Evolutionary conservation across 1,284 basidiomycete species (phyloP).

Genomic region (Rhodotorula sp.): DNA sequence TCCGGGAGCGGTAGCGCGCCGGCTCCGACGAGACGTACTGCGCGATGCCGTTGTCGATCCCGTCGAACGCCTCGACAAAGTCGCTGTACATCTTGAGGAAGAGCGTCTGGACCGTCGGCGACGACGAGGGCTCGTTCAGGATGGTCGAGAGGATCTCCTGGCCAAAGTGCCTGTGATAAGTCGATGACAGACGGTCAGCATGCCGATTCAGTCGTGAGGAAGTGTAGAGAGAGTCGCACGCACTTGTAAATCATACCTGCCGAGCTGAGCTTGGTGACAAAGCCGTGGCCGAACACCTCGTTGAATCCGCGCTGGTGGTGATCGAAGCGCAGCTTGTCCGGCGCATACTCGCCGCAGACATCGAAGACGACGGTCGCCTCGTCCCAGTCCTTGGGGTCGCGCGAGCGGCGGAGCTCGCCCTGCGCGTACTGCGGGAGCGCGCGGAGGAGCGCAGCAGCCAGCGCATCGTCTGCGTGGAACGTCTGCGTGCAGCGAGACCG

Average conservation of each 20-base stretch:
- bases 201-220: background rate
- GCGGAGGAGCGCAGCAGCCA: conserved; percentile 87
- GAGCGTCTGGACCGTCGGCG: conserved; percentile 68
- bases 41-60: conserved; percentile 89
- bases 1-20: conserved; percentile 67
- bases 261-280: conserved; percentile 81
- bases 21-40: conserved; percentile 53
- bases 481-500: conserved; percentile 56
- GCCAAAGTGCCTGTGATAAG: conserved; percentile 77
- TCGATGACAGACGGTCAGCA: no score
- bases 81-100: conserved; percentile 84
- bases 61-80: conserved; percentile 71
- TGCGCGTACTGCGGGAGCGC: conserved; percentile 73
- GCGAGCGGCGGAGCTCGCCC: conserved; percentile 74
- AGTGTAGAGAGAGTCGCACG: conserved; percentile 39
- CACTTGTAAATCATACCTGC: conserved; percentile 95
- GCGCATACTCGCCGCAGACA: conserved; percentile 90
- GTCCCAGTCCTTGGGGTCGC: conserved; percentile 77
- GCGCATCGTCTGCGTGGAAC: conserved; percentile 94
- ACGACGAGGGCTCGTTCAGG: conserved; percentile 59
- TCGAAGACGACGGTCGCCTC: conserved; percentile 95
- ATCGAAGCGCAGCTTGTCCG: conserved; percentile 76
- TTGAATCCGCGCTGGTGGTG: conserved; percentile 95
- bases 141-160: conserved; percentile 76
- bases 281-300: conserved; percentile 80